Evolutionary conservation across 176 grass and related monocot genomes (phyloP), one percentile per base, ranked within the genome.

Genomic region (Phoenix roebelenii): DNA sequence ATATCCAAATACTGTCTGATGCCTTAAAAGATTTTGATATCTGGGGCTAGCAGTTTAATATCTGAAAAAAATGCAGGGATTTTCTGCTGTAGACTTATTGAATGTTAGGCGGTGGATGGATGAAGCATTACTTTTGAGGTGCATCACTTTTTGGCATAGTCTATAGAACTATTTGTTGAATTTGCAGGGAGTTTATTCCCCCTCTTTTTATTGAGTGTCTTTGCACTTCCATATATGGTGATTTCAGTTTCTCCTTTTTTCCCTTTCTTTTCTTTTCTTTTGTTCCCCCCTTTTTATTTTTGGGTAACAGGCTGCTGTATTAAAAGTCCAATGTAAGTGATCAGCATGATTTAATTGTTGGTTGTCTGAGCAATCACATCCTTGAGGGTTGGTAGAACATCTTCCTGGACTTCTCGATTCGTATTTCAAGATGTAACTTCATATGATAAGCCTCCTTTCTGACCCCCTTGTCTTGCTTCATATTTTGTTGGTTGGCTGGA

Each of bases 281-380:
- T 23, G 3, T 20, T 20, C 22, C 22, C 12, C 2, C 17, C 17
- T 55, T 55, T 55, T 55, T 55, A 19, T 19, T 55, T 22, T 16
- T 22, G 54, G 22, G n/a, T 55, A 19, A 19, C 53, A 22, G 16
- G 18, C 18, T 22, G 53, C 19, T 12, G 54, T 62, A 60, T 78
- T 57, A 61, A 77, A 68, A 90, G 70, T 74, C 71, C 73, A 85
- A 57, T 82, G 15, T 82, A n/a, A 59, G 24, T 61, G 60, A 63
- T 66, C 17, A 5, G 54, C 16, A 35, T 58, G 83, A 74, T 44
- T 59, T 63, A 71, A 66, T 44, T 73, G 55, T 68, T 52, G 55
- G 65, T 67, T 67, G 73, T 60, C 55, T 74, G 28, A 51, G 67
- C 32, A 54, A 59, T 30, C 59, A 17, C 51, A 70, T 72, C 63